A percentile compares a stretch with the other conserved stretches of the same genome.
phyloP scores from a whole-genome alignment of 805 yeast genomes.

The Grigorovia jiainica region DNA sequence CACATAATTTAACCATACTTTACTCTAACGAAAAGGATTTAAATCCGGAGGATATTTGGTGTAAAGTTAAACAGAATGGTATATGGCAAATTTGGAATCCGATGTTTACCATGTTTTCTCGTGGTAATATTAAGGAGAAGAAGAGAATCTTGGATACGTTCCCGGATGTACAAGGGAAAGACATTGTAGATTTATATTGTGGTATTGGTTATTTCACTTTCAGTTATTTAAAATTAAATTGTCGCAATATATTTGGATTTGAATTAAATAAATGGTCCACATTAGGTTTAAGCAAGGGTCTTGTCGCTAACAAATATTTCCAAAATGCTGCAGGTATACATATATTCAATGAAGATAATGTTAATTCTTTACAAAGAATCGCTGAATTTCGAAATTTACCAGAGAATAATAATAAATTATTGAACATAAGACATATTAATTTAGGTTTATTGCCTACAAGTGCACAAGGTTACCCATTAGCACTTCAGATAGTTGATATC shows the following conservation, averaged over 20 bases:
- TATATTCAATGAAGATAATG: conserved; percentile 58
- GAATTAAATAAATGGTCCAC: conserved; percentile 81
- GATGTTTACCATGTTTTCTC: conserved; percentile 71
- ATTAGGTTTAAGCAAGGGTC: conserved; percentile 56
- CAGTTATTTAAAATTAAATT: conserved; percentile 49
- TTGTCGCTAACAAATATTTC: conserved; percentile 33
- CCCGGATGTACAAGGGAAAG: conserved; percentile 29
- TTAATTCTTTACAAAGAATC: conserved; percentile 37
- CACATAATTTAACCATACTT: conserved; percentile 49
- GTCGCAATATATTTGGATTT: conserved; percentile 57
- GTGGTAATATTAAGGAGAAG: conserved; percentile 82
- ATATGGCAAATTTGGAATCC: conserved; percentile 81
- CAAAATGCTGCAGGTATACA: conserved; percentile 16
- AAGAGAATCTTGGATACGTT: conserved; percentile 45
- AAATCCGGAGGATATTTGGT: conserved; percentile 49
- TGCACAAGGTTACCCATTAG: conserved; percentile 47
- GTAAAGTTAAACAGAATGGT: conserved; percentile 59
- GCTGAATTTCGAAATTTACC: conserved; percentile 10
- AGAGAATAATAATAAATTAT: conserved; percentile 18
- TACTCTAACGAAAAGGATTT: conserved; percentile 14
- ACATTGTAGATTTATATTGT: conserved; percentile 62
- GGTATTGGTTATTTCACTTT: conserved; percentile 84
- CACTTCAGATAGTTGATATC: conserved; percentile 19
- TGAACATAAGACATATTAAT: conserved; percentile 47
- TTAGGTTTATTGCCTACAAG: conserved; percentile 75